These are phyloP conservation scores for Aurifilum marmelostoma DNA, from an alignment of 2,329 filamentous ascomycete genomes.

Conservation along the genomic window DNA sequence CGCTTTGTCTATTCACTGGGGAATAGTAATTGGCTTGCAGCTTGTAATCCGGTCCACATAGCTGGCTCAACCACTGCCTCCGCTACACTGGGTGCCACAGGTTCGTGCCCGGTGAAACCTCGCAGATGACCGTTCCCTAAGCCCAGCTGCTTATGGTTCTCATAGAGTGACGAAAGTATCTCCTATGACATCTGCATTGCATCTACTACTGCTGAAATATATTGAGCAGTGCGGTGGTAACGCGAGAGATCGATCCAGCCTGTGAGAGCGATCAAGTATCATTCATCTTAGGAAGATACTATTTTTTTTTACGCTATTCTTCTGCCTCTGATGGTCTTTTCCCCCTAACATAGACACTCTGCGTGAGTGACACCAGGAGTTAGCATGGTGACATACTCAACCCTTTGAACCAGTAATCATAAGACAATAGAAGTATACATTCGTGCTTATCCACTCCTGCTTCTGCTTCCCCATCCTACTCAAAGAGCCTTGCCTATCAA, in stretches of 20 bases:
- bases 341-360: constrained; percentile 34
- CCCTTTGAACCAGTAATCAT: not conserved
- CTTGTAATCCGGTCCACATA: no score
- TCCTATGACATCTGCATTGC: constrained; percentile 7
- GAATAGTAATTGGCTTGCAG: no score
- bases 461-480: not conserved
- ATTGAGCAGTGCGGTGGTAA: constrained; percentile 16
- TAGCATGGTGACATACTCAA: not conserved
- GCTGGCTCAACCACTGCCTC: no score
- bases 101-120: no score
- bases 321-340: constrained; percentile 43
- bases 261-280: constrained; percentile 22
- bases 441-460: not conserved
- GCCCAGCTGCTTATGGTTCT: not conserved
- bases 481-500: not conserved
- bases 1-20: no score
- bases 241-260: constrained; percentile 4
- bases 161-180: not conserved
- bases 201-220: not conserved
- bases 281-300: constrained; percentile 28
- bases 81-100: no score
- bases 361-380: constrained; percentile 37
- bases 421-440: not conserved
- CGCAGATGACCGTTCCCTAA: not conserved
- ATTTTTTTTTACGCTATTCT: constrained; percentile 41